These are phyloP conservation scores for Ustilago crameri DNA, from an alignment of 1,284 basidiomycete species.

Conservation along the genomic window DNA sequence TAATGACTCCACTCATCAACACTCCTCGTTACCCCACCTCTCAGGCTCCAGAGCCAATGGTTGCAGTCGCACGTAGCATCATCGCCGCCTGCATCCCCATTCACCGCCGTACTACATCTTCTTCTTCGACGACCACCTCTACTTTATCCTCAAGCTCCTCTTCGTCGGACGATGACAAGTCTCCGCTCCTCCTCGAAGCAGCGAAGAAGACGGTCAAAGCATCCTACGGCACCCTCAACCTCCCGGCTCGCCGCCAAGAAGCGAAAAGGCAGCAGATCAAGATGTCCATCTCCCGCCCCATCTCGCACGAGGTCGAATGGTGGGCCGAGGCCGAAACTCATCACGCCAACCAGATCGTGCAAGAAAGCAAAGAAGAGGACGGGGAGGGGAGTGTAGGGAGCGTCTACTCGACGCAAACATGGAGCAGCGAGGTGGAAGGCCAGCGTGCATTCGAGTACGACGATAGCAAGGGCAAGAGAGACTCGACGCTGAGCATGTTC, in stretches of 20 bases:
- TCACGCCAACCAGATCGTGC: neutral
- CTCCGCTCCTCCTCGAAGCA: constrained; percentile 3
- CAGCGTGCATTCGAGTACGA: constrained; percentile 20
- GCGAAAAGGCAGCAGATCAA: constrained; percentile 15
- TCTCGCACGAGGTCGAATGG: constrained; percentile 2
- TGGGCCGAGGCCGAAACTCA: neutral
- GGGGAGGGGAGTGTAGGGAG: constrained; percentile 11
- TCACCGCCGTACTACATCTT: constrained; percentile 5
- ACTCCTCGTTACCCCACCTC: constrained; percentile 15
- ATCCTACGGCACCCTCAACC: constrained; percentile 15
- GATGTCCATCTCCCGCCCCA: constrained; percentile 17
- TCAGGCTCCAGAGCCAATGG: constrained; percentile 10
- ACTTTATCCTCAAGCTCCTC: constrained; percentile 7
- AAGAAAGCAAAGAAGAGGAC: constrained; percentile 2
- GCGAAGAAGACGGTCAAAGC: neutral
- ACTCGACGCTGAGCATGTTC: constrained; percentile 14
- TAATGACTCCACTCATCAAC: constrained; percentile 5
- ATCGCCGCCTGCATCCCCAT: constrained; percentile 4
- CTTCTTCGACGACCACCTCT: too few relatives aligned
- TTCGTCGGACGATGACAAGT: constrained; percentile 7
- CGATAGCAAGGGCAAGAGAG: neutral
- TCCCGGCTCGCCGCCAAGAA: neutral
- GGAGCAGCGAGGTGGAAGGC: constrained; percentile 2
- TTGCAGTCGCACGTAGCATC: constrained; percentile 10
- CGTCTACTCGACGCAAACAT: constrained; percentile 16